Conservation (phyloP, 495 filamentous ascomycete genomes). For the Penicillium malachiteum region DNA sequence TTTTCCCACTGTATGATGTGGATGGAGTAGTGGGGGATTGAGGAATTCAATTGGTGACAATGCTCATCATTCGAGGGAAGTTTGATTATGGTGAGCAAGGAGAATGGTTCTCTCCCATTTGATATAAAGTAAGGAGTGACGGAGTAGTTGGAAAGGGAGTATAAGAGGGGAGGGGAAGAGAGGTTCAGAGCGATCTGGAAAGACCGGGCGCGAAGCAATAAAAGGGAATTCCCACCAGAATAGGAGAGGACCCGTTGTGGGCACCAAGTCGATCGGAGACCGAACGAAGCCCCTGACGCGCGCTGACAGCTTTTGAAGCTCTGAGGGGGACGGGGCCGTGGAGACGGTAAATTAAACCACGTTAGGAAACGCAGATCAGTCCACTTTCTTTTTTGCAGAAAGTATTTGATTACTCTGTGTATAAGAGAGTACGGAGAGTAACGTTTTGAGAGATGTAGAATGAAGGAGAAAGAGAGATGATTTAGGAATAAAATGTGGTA, state of each 20-base stretch:
- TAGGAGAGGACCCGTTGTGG: conserved; percentile 40
- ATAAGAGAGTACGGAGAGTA: too few relatives aligned
- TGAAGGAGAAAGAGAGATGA: too few relatives aligned
- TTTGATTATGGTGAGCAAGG: conserved; percentile 24
- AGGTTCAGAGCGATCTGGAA: conserved; percentile 21
- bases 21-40: conserved; percentile 1
- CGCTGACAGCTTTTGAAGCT: conserved; percentile 40
- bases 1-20: conserved; percentile 1
- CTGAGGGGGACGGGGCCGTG: conserved; percentile 39
- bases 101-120: conserved; percentile 15
- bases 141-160: conserved; percentile 24
- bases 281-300: conserved; percentile 44
- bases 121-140: conserved; percentile 29
- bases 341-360: conserved; percentile 38
- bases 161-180: conserved; percentile 19
- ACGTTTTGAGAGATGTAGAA: too few relatives aligned
- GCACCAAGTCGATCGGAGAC: conserved; percentile 33
- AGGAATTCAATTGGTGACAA: conserved; percentile 20
- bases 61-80: conserved; percentile 24
- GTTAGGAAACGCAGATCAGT: conserved; percentile 29
- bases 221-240: conserved; percentile 40
- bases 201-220: conserved; percentile 34
- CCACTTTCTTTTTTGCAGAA: conserved; percentile 11
- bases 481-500: too few relatives aligned
- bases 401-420: too few relatives aligned